phyloP scores from a whole-genome alignment of 1,284 basidiomycete genomes.

The Sporisorium scitamineum region DNA sequence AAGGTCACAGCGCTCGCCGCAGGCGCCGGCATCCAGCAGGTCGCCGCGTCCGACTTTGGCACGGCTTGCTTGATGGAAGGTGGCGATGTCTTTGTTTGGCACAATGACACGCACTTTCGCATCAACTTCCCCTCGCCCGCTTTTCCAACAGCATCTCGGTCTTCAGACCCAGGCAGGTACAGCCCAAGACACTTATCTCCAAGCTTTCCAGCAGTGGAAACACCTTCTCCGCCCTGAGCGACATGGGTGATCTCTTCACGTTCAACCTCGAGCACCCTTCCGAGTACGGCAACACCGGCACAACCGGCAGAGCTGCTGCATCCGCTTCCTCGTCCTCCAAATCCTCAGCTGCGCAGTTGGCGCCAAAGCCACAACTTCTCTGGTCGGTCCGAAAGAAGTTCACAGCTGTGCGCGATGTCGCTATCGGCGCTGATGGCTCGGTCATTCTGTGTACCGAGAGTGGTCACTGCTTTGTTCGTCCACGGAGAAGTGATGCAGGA shows the following conservation, averaged over 20 bases:
- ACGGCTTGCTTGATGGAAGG: constrained; percentile 82
- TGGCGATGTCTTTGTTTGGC: constrained; percentile 84
- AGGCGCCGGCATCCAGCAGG: constrained; percentile 58
- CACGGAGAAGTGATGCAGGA: constrained; percentile 40
- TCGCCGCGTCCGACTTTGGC: constrained; percentile 76
- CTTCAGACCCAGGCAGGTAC: constrained; percentile 62
- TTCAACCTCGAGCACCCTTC: constrained; percentile 74
- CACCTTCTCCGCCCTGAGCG: constrained; percentile 85
- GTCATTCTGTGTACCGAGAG: constrained; percentile 93
- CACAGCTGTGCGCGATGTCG: constrained; percentile 84
- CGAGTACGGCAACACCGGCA: constrained; percentile 53
- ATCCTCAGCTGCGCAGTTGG: constrained; percentile 30
- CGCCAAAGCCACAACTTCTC: constrained; percentile 82
- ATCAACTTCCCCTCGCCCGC: constrained; percentile 72
- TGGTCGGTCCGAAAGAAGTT: constrained; percentile 90
- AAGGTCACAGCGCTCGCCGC: constrained; percentile 76
- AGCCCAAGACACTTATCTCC: constrained; percentile 74
- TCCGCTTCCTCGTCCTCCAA: constrained; percentile 14
- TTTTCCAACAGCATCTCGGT: constrained; percentile 75
- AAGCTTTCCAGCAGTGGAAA: constrained; percentile 86
- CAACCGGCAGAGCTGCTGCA: constrained; percentile 7
- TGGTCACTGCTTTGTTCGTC: constrained; percentile 86
- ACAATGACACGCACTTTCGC: constrained; percentile 81
- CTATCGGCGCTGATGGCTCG: constrained; percentile 86
- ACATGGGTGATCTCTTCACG: constrained; percentile 90